Percentiles rank a stretch among this genome's conserved stretches.
These are phyloP conservation scores for Taphrina betulina DNA, from an alignment of 1,139 yeast species.

Conservation along the genomic window DNA sequence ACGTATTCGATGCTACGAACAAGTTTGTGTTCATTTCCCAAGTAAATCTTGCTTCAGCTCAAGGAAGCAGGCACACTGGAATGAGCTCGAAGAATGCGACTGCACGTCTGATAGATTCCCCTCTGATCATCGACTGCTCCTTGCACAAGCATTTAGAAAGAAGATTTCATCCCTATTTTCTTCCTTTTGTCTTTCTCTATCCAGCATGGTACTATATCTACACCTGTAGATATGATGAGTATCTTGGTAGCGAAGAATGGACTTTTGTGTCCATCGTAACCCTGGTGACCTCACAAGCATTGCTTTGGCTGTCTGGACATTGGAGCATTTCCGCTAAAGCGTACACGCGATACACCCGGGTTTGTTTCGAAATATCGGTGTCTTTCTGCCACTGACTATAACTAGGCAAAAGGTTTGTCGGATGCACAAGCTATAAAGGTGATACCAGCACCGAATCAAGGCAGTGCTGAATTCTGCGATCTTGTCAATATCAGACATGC, in stretches of 20 bases:
- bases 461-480: slow-evolving; percentile 73
- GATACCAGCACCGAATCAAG: slow-evolving; percentile 80
- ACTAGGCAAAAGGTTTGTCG: slow-evolving; percentile 39
- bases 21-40: no score
- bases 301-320: slow-evolving; percentile 88
- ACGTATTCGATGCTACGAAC: no score
- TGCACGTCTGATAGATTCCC: slow-evolving; percentile 12
- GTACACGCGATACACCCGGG: slow-evolving; percentile 60
- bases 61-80: no score
- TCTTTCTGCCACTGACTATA: neutral
- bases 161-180: slow-evolving; percentile 69
- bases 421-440: slow-evolving; percentile 56
- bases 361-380: neutral
- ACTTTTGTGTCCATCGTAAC: slow-evolving; percentile 83
- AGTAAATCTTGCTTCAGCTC: no score
- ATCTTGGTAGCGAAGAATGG: slow-evolving; percentile 54
- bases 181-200: slow-evolving; percentile 79
- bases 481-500: slow-evolving; percentile 35
- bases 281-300: slow-evolving; percentile 66
- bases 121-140: slow-evolving; percentile 49
- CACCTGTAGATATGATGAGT: slow-evolving; percentile 59
- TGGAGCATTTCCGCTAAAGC: slow-evolving; percentile 81
- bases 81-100: slow-evolving; percentile 47
- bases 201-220: slow-evolving; percentile 69
- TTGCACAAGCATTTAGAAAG: slow-evolving; percentile 69